Percentiles rank a stretch among this genome's conserved stretches.
phyloP scores from a whole-genome alignment of 2,329 filamentous ascomycete genomes.

The Penicillium sp. region DNA sequence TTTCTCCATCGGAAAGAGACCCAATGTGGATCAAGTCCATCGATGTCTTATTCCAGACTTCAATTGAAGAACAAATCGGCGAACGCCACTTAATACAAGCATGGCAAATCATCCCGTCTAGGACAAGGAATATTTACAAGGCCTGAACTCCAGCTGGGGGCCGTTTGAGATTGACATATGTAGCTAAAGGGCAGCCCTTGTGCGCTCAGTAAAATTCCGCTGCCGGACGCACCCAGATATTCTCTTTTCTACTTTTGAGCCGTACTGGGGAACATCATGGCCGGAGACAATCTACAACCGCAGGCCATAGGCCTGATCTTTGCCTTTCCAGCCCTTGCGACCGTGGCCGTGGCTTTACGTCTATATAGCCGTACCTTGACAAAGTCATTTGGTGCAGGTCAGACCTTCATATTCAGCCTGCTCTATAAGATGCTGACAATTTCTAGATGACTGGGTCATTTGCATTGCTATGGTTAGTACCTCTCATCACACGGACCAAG shows the following conservation, averaged over 20 bases:
- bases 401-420: neutral
- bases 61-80: no score
- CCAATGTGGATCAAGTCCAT: no score
- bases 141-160: no score
- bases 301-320: constrained; percentile 19
- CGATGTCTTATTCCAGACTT: no score
- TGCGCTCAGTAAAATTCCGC: neutral
- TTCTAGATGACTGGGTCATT: neutral
- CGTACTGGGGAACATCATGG: neutral
- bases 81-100: no score
- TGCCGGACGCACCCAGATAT: no score
- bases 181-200: no score
- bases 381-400: constrained; percentile 17
- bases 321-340: constrained; percentile 17
- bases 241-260: no score
- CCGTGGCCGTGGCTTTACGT: constrained; percentile 15
- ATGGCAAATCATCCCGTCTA: no score
- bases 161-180: no score
- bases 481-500: neutral
- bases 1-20: no score
- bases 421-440: neutral
- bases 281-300: constrained; percentile 13
- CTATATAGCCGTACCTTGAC: constrained; percentile 18
- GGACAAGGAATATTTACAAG: no score
- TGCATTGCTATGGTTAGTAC: neutral